Conservation (phyloP, 1,139 yeast species). For the Suzukiozyma palmioleophila region DNA sequence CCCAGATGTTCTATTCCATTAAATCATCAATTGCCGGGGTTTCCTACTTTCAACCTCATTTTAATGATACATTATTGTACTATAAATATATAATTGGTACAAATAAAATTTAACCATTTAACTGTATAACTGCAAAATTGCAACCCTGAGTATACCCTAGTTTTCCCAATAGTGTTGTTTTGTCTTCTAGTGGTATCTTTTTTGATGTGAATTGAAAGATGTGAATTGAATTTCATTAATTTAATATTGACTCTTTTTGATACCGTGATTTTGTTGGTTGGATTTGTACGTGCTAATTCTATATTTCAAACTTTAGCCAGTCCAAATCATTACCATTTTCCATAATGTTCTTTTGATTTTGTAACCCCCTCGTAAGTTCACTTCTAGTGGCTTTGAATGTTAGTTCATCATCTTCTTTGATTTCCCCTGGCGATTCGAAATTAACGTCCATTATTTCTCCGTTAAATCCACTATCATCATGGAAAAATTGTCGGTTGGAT, state of each 20-base stretch:
- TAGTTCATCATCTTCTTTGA: conserved; percentile 3
- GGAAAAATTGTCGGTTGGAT: background rate
- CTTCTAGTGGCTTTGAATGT: conserved; percentile 1
- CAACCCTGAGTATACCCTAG: too few species aligned
- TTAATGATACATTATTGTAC: too few species aligned
- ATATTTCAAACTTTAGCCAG: conserved; percentile 46
- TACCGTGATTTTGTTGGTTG: too few species aligned
- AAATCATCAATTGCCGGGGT: too few species aligned
- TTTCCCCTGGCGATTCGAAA: conserved; percentile 1
- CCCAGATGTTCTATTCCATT: too few species aligned
- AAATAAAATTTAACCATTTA: too few species aligned
- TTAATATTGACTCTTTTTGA: background rate
- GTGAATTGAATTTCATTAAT: background rate
- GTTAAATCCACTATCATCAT: conserved; percentile 3
- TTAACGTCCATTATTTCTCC: background rate
- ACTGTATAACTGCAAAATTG: too few species aligned
- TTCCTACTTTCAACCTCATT: too few species aligned
- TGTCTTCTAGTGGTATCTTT: background rate
- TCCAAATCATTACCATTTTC: conserved; percentile 29
- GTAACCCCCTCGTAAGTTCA: conserved; percentile 3
- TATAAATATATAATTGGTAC: too few species aligned
- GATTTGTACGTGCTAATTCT: too few species aligned
- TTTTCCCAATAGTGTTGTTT: conserved; percentile 1
- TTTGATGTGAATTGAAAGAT: background rate
- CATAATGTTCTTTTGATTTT: conserved; percentile 1